Conservation (phyloP, 805 yeast genomes). For the Lachancea dasiensis region DNA sequence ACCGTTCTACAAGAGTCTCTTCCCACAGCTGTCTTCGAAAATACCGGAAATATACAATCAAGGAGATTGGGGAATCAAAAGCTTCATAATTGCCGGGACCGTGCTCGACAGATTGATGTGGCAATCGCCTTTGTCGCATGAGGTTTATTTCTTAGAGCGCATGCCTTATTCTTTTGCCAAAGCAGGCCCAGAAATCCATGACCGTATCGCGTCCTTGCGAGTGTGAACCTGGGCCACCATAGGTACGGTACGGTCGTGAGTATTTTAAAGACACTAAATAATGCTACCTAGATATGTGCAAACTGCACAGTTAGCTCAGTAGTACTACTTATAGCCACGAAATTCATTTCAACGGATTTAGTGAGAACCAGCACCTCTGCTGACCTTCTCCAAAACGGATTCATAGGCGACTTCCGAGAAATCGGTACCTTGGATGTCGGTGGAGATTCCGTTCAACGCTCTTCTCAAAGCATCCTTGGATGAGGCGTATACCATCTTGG, state of each 20-base stretch:
- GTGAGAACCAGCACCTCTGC: conserved; percentile 70
- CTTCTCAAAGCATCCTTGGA: conserved; percentile 97
- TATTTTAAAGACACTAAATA: not conserved
- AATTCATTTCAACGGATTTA: conserved; percentile 19
- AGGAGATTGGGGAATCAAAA: conserved; percentile 42
- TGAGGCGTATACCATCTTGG: conserved; percentile 98
- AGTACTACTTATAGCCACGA: conserved; percentile 1
- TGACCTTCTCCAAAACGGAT: conserved; percentile 81
- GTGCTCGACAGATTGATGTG: conserved; percentile 49
- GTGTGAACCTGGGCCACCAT: no score
- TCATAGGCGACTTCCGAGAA: conserved; percentile 95
- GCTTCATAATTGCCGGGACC: conserved; percentile 42
- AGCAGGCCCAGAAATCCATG: no score
- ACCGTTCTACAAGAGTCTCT: conserved; percentile 46
- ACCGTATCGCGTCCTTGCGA: no score
- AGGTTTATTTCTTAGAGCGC: conserved; percentile 32
- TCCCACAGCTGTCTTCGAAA: conserved; percentile 41
- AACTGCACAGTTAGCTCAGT: not conserved
- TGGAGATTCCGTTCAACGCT: conserved; percentile 88
- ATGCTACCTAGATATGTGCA: not conserved
- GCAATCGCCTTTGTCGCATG: conserved; percentile 33
- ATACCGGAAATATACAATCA: conserved; percentile 52
- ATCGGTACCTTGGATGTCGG: conserved; percentile 98
- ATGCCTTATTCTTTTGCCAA: no score
- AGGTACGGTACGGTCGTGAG: conserved; percentile 1